phyloP scores from a whole-genome alignment of 2,329 filamentous ascomycete species.

The Colletotrichum brevisporum region DNA sequence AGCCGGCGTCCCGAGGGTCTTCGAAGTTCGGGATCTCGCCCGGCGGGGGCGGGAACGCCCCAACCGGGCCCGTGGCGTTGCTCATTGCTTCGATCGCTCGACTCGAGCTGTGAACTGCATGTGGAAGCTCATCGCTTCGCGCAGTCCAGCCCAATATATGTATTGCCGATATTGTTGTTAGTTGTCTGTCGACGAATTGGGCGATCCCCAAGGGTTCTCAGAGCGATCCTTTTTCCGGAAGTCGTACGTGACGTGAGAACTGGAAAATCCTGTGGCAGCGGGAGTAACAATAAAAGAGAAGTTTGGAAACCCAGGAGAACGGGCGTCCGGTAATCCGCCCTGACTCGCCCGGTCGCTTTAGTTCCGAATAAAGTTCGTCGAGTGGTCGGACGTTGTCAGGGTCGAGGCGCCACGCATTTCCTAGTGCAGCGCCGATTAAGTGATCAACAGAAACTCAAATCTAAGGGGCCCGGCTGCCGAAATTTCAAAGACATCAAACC shows the following conservation, averaged over 20 bases:
- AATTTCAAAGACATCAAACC: background rate
- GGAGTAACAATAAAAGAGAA: slow-evolving; percentile 9
- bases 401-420: slow-evolving; percentile 17
- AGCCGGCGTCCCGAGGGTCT: slow-evolving; percentile 38
- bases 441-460: slow-evolving; percentile 6
- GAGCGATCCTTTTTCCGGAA: background rate
- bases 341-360: slow-evolving; percentile 28
- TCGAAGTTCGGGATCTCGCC: slow-evolving; percentile 44
- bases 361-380: slow-evolving; percentile 28
- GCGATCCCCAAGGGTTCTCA: background rate
- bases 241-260: too few species aligned
- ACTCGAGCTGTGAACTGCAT: slow-evolving; percentile 19
- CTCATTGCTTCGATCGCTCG: slow-evolving; percentile 32
- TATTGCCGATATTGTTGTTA: background rate
- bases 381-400: slow-evolving; percentile 23
- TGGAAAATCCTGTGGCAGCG: too few species aligned
- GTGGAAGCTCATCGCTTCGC: slow-evolving; percentile 28
- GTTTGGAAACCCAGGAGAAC: background rate
- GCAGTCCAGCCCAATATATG: background rate
- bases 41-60: slow-evolving; percentile 43
- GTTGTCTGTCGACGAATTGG: background rate
- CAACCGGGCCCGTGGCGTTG: slow-evolving; percentile 30
- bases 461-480: background rate
- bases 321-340: slow-evolving; percentile 3
- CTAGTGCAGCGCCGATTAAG: background rate